Conservation (phyloP, 768 basidiomycete genomes). For the Auricularia sp. region DNA sequence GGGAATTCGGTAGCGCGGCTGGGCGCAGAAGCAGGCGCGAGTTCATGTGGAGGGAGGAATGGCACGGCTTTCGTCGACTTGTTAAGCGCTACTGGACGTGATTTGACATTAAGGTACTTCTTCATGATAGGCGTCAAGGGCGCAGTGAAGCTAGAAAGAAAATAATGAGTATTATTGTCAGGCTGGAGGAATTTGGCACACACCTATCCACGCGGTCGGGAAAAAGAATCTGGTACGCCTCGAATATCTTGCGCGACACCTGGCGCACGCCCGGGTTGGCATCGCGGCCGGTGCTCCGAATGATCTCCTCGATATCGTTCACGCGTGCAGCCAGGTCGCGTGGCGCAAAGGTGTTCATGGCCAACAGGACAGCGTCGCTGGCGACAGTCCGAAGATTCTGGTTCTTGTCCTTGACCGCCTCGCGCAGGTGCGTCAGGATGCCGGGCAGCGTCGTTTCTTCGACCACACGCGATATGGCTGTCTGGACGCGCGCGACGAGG, state of each 20-base stretch:
- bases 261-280: slow-evolving; percentile 68
- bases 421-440: slow-evolving; percentile 51
- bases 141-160: slow-evolving; percentile 46
- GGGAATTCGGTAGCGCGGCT: not conserved
- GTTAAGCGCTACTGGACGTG: not conserved
- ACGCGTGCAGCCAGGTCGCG: slow-evolving; percentile 71
- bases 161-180: slow-evolving; percentile 5
- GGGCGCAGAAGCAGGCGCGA: not conserved
- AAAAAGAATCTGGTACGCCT: slow-evolving; percentile 61
- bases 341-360: slow-evolving; percentile 68
- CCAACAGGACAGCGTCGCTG: slow-evolving; percentile 55
- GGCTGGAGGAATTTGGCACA: slow-evolving; percentile 11
- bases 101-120: slow-evolving; percentile 57
- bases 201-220: slow-evolving; percentile 62
- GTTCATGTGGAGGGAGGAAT: not conserved
- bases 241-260: slow-evolving; percentile 59
- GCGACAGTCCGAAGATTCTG: slow-evolving; percentile 49
- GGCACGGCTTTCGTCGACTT: not conserved
- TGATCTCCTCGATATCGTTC: slow-evolving; percentile 58
- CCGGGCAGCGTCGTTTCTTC: slow-evolving; percentile 57
- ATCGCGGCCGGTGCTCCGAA: slow-evolving; percentile 58
- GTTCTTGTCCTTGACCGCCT: slow-evolving; percentile 59
- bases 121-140: slow-evolving; percentile 69
- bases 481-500: slow-evolving; percentile 53
- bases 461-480: slow-evolving; percentile 50